Conservation (phyloP, 2,329 filamentous ascomycete species). For the Fusarium piperis region DNA sequence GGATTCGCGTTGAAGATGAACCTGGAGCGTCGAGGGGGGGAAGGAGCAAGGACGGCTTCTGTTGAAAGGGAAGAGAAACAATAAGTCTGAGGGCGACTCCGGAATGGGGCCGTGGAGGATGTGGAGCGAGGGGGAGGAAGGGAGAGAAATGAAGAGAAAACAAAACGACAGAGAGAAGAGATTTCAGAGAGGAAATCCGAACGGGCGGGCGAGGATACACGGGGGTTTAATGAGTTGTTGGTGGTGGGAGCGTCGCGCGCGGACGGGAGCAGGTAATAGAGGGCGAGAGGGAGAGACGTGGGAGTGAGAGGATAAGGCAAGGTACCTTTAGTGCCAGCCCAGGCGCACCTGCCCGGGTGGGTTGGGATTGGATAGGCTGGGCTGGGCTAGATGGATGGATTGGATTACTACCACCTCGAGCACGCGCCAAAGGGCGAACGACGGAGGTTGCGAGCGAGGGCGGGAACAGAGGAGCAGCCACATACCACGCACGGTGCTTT, state of each 20-base stretch:
- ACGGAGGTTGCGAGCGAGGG: conserved; percentile 25
- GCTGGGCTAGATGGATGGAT: background rate
- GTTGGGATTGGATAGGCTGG: conserved; percentile 25
- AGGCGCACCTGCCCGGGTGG: conserved; percentile 29
- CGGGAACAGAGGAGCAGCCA: conserved; percentile 37
- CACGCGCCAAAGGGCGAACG: conserved; percentile 37
- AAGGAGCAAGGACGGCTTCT: conserved; percentile 26
- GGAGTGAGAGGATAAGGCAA: conserved; percentile 38
- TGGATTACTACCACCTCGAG: conserved; percentile 17
- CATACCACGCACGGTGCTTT: conserved; percentile 44
- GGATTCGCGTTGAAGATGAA: conserved; percentile 33
- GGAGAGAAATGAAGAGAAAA: conserved; percentile 43
- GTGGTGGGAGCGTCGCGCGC: conserved; percentile 40
- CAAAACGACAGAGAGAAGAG: conserved; percentile 45
- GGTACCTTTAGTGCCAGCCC: conserved; percentile 24
- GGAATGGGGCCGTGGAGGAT: conserved; percentile 46
- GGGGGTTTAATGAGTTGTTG: conserved; percentile 48
- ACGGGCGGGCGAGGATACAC: conserved; percentile 40
- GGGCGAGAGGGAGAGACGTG: conserved; percentile 29
- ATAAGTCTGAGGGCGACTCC: conserved; percentile 40
- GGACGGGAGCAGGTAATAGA: conserved; percentile 26
- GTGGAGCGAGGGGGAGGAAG: conserved; percentile 44
- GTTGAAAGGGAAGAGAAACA: conserved; percentile 42
- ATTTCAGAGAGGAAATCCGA: conserved; percentile 43
- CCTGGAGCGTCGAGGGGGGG: conserved; percentile 37